Conservation (phyloP, 371 early-diverging fungal genomes). For the Lichtheimia hyalospora region DNA sequence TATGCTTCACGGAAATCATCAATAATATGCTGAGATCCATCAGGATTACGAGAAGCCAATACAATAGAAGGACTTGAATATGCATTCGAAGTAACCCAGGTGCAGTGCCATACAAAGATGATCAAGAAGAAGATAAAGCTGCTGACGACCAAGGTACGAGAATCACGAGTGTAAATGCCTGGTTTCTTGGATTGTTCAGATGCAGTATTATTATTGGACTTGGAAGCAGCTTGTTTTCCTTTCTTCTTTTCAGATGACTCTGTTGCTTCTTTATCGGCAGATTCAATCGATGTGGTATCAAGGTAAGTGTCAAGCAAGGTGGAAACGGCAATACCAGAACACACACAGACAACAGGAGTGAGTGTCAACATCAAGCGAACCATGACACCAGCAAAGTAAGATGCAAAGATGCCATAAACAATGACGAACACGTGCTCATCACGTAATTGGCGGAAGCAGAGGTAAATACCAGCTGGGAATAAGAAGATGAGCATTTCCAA, state of each 20-base stretch:
- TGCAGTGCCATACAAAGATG: constrained; percentile 95
- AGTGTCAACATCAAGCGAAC: constrained; percentile 97
- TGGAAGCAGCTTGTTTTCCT: constrained; percentile 3
- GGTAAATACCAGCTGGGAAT: constrained; percentile 96
- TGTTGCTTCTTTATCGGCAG: constrained; percentile 9
- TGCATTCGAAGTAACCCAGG: constrained; percentile 96
- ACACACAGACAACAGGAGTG: constrained; percentile 96
- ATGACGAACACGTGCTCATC: constrained; percentile 98
- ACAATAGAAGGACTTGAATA: constrained; percentile 99
- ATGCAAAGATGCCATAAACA: constrained; percentile 90
- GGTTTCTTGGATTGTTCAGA: constrained; percentile 20
- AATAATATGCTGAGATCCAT: constrained; percentile 93
- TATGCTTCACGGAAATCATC: constrained; percentile 99
- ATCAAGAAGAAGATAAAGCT: constrained; percentile 67
- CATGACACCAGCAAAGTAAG: constrained; percentile 99
- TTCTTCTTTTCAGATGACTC: constrained; percentile 17
- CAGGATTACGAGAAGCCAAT: constrained; percentile 80
- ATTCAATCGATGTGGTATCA: constrained; percentile 28
- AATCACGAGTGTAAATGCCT: constrained; percentile 43
- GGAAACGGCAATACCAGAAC: constrained; percentile 90
- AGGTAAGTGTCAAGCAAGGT: constrained; percentile 81
- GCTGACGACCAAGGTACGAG: constrained; percentile 49
- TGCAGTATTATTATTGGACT: background rate
- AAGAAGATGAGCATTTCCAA: constrained; percentile 90
- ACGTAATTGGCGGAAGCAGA: constrained; percentile 87